Evolutionary conservation across 2,329 filamentous ascomycete genomes (phyloP).

Genomic region (Pseudofabraea citricarpa): DNA sequence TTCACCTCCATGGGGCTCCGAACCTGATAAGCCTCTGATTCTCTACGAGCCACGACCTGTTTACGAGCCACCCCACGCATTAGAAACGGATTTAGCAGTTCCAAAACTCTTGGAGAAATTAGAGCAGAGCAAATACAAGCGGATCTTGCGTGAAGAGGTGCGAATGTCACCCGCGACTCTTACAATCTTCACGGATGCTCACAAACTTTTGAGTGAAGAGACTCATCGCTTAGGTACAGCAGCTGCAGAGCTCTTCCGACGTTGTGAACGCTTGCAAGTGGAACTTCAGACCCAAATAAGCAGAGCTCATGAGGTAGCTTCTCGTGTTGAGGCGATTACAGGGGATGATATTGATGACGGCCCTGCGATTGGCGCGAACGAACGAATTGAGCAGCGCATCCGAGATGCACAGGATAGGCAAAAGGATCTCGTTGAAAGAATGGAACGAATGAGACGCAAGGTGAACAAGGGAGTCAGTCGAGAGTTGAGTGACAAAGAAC

Average conservation of each 20-base stretch:
- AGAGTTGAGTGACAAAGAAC: constrained; percentile 59
- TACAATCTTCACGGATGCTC: constrained; percentile 66
- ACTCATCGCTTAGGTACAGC: constrained; percentile 64
- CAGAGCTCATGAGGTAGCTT: constrained; percentile 60
- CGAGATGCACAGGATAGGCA: constrained; percentile 50
- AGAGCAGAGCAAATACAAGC: constrained; percentile 55
- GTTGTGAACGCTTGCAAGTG: constrained; percentile 61
- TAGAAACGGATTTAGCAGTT: constrained; percentile 53
- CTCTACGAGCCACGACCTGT: constrained; percentile 61
- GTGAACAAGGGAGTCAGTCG: constrained; percentile 41
- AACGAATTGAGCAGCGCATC: constrained; percentile 55
- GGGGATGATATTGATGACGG: constrained; percentile 50
- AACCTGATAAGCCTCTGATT: constrained; percentile 41
- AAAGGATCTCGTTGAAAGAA: constrained; percentile 48
- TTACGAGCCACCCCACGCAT: constrained; percentile 58
- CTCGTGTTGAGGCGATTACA: constrained; percentile 61
- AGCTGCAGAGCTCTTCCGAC: constrained; percentile 67
- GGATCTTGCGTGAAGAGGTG: constrained; percentile 61
- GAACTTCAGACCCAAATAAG: constrained; percentile 65
- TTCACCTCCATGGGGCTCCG: constrained; percentile 37
- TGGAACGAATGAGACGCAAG: constrained; percentile 53
- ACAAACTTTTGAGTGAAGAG: constrained; percentile 66
- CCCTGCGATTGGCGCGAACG: constrained; percentile 44
- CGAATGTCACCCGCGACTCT: constrained; percentile 67
- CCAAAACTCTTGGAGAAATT: constrained; percentile 51